These are phyloP conservation scores for Boletus smithii DNA, from an alignment of 1,284 basidiomycete genomes.

Conservation along the genomic window DNA sequence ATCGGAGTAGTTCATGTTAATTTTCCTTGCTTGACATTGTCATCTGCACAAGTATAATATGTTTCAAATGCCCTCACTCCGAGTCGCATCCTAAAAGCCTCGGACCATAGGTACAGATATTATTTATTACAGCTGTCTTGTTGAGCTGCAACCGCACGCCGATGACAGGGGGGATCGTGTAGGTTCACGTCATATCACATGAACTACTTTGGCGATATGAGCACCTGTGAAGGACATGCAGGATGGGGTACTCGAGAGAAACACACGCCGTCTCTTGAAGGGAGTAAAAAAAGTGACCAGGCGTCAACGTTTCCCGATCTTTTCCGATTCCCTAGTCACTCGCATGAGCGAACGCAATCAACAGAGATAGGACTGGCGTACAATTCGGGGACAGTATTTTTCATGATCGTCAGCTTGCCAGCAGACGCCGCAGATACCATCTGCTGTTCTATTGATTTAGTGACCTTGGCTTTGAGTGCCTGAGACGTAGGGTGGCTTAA, in stretches of 20 bases:
- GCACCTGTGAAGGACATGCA: background rate
- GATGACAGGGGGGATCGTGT: background rate
- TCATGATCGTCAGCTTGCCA: conserved; percentile 88
- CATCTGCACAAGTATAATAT: conserved; percentile 24
- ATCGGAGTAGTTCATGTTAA: conserved; percentile 14
- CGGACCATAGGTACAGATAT: background rate
- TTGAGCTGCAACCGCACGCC: background rate
- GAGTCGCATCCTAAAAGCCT: conserved; percentile 4
- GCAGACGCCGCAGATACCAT: conserved; percentile 84
- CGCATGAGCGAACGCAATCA: conserved; percentile 9
- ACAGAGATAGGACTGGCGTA: conserved; percentile 12
- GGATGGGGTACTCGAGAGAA: too few relatives aligned
- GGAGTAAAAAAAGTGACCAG: background rate
- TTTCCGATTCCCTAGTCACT: conserved; percentile 22
- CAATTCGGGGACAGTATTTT: conserved; percentile 51
- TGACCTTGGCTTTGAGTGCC: conserved; percentile 85
- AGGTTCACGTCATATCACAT: conserved; percentile 1
- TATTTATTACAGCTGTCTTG: background rate
- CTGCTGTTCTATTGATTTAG: conserved; percentile 84
- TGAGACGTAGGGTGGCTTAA: conserved; percentile 35
- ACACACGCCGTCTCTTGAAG: conserved; percentile 7
- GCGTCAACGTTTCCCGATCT: conserved; percentile 20
- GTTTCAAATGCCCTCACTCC: conserved; percentile 5
- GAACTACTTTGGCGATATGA: conserved; percentile 7
- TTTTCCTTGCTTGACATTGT: conserved; percentile 14